Evolutionary conservation across 306 rosid genomes (phyloP).

Genomic region (Pueraria montana): DNA sequence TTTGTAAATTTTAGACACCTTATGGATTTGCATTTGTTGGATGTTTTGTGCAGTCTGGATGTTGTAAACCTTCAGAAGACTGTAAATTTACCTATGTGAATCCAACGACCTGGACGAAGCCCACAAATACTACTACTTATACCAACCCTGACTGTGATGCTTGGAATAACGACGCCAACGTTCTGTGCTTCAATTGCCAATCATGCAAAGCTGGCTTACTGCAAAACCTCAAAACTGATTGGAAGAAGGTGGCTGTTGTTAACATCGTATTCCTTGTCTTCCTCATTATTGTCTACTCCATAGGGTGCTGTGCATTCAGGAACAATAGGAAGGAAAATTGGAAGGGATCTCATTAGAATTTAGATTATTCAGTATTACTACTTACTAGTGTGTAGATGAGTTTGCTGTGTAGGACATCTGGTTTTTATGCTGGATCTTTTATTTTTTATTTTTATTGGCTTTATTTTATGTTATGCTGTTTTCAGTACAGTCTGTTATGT

Average conservation of each 20-base stretch:
- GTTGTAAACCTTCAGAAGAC: constrained; percentile 77
- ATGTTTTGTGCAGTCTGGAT: constrained; percentile 73
- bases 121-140: background rate
- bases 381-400: constrained; percentile 48
- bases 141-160: constrained; percentile 59
- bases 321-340: constrained; percentile 69
- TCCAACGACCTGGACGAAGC: constrained; percentile 61
- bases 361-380: background rate
- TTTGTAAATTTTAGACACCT: background rate
- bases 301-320: constrained; percentile 91
- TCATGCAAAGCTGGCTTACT: constrained; percentile 91
- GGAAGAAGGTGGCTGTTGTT: constrained; percentile 76
- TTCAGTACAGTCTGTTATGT: constrained; percentile 43
- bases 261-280: constrained; percentile 68
- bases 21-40: background rate
- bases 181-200: constrained; percentile 75
- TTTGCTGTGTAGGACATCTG: constrained; percentile 32
- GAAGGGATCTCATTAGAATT: constrained; percentile 33
- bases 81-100: constrained; percentile 56
- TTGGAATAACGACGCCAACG: constrained; percentile 59
- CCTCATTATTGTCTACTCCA: constrained; percentile 74
- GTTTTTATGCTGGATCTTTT: constrained; percentile 29
- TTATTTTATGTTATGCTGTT: too few relatives aligned
- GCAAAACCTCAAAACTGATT: constrained; percentile 68
- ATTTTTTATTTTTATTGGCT: background rate